These are phyloP conservation scores for Geotrichum carabidarum DNA, from an alignment of 1,139 yeast species.

Conservation along the genomic window DNA sequence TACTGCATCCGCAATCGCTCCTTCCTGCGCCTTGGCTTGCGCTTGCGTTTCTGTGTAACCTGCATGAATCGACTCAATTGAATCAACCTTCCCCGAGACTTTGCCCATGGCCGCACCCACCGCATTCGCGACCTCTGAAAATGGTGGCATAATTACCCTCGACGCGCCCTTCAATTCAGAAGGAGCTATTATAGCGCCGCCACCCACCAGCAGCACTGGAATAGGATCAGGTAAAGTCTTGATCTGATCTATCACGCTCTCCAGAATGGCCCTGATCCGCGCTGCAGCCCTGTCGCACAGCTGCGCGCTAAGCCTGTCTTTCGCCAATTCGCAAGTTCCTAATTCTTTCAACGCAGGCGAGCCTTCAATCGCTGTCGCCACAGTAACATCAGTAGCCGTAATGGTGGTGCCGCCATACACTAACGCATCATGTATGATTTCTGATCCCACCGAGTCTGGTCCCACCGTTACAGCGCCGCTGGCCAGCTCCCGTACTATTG, in stretches of 20 bases:
- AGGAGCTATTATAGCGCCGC: slow-evolving; percentile 45
- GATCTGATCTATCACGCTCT: slow-evolving; percentile 40
- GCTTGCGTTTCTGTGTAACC: slow-evolving; percentile 20
- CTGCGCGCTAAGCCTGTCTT: slow-evolving; percentile 23
- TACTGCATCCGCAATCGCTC: slow-evolving; percentile 24
- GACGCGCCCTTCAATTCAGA: slow-evolving; percentile 40
- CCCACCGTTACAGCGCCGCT: slow-evolving; percentile 36
- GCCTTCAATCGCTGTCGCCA: slow-evolving; percentile 26
- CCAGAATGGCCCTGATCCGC: slow-evolving; percentile 34
- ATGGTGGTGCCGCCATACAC: slow-evolving; percentile 41
- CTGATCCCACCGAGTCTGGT: slow-evolving; percentile 44
- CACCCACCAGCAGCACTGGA: slow-evolving; percentile 45
- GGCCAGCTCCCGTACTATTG: slow-evolving; percentile 36
- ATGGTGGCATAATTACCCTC: slow-evolving; percentile 40
- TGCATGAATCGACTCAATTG: slow-evolving; percentile 23
- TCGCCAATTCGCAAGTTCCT: slow-evolving; percentile 29
- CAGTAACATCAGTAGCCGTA: slow-evolving; percentile 41
- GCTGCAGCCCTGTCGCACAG: slow-evolving; percentile 25
- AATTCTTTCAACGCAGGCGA: slow-evolving; percentile 20
- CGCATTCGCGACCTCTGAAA: slow-evolving; percentile 43
- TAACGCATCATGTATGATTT: slow-evolving; percentile 33
- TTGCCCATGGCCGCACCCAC: slow-evolving; percentile 48
- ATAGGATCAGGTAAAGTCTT: slow-evolving; percentile 43
- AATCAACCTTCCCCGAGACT: slow-evolving; percentile 33
- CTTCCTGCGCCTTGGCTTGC: slow-evolving; percentile 34